Evolutionary conservation across 768 basidiomycete species (phyloP), one percentile per base, ranked within the genome.

Genomic region (Boletellus sp.): DNA sequence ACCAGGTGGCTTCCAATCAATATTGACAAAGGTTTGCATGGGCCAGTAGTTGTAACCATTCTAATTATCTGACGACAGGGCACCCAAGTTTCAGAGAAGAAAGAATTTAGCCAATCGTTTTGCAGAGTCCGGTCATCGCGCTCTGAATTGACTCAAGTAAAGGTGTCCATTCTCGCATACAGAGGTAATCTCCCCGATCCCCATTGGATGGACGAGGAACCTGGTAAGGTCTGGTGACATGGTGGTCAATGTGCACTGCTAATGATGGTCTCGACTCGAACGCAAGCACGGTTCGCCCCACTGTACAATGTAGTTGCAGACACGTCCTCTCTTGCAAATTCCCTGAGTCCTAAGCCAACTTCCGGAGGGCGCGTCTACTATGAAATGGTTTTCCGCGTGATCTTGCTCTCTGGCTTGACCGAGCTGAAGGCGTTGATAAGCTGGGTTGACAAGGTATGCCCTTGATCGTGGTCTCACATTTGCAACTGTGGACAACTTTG

Each of bases 351-450:
- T 0, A 32, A 15, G 43, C 23, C 6, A 36, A 19, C 41, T 12
- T 41, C 15, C 10, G 48, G 24, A 13, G 47, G 49, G 26, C 23
- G 13, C 22, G 23, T 36, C 6, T 61, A 50, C 28, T 65, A 64
- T 48, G 9, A 10, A 20, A 44, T 65, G 23, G 24, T 56, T 0
- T 73, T 64, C 38, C 63, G 71, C 4, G 57, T 78, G 5, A 53
- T 76, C 15, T 41, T 78, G 10, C 58, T 68, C 10, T 72, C 75
- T 46, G 77, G 76, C 1, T 47, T 70, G 13, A 73, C 76, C 0
- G 77, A 78, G 45, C 49, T 78, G 38, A 72, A 74, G 53, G 78
- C 76, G 0, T 71, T 74, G 37, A 67, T 76, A 23, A 55, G 65
- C 4, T 78, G 77, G 77, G 56, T 56, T 8, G 70, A 77, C 8